Conservation (phyloP, 768 basidiomycete genomes). For the Tremella yokohamensis region DNA sequence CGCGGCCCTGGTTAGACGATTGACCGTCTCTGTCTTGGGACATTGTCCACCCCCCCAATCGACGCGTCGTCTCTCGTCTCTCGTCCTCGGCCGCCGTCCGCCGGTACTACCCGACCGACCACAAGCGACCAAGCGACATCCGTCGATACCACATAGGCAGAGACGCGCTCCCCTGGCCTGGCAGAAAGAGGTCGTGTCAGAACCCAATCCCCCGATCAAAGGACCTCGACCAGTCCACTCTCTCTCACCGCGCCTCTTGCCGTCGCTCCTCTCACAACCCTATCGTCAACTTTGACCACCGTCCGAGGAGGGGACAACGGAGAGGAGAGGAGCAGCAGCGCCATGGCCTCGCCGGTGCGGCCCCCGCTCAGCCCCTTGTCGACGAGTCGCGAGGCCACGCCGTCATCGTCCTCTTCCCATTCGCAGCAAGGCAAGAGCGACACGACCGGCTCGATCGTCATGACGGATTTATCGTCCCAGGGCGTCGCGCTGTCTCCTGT, state of each 20-base stretch:
- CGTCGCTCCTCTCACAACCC: conserved; percentile 3
- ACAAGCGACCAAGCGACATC: no score
- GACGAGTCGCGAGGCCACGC: conserved; percentile 21
- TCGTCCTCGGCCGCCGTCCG: no score
- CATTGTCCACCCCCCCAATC: no score
- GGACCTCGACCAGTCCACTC: background rate
- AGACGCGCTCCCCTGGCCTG: no score
- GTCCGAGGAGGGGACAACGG: no score
- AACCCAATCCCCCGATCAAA: no score
- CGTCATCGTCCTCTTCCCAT: conserved; percentile 16
- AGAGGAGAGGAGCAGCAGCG: background rate
- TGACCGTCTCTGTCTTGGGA: no score
- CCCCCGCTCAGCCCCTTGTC: conserved; percentile 7
- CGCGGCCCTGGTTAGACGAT: no score
- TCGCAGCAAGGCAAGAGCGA: conserved; percentile 7
- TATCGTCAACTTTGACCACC: background rate
- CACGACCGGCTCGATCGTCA: conserved; percentile 5
- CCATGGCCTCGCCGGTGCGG: conserved; percentile 10
- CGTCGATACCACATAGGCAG: no score
- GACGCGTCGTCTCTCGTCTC: no score
- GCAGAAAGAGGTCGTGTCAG: no score
- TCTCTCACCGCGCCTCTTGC: background rate
- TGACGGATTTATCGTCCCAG: conserved; percentile 9
- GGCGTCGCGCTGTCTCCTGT: background rate
- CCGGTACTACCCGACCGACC: no score